Evolutionary conservation across 2,329 filamentous ascomycete genomes (phyloP), one percentile per base, ranked within the genome.

Genomic region (Fusarium keratoplasticum): DNA sequence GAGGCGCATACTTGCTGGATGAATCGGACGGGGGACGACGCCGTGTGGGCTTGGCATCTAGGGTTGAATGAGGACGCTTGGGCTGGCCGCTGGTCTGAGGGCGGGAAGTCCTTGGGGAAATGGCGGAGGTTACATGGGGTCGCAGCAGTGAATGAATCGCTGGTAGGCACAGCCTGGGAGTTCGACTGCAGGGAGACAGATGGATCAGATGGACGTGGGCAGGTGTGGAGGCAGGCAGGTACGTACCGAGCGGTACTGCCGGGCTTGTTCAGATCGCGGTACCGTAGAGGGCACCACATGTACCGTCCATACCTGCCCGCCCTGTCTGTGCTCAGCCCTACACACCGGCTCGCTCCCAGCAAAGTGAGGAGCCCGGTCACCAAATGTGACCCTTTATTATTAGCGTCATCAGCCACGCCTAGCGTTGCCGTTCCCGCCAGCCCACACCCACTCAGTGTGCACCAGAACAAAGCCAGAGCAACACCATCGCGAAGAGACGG

Each of bases 281-380:
- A 71, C 54, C 44, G 29, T 14, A 25, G 54, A 67, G 38, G 60
- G 65, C 25, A 31, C 20, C 33, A 13, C 61, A 70, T 64, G 68
- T 70, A 76, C 65, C 67, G 50, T 36, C 16, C 20, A 67, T 66
- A 71, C 70, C 38, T 71, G 47, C 33, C 44, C 44, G 50, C 69
- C 50, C 50, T 65, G 72, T 63, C 76, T 67, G 71, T 77, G 77
- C 77, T 79, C 77, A 79, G 77, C 77, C 77, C 77, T 79, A 79
- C 70, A 67, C 69, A 66, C 69, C 74, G 68, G 68, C 66, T 70
- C 72, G 68, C 20, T 64, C 65, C 69, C 60, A 70, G 55, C 72
- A 61, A 71, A 57, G 64, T 40, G 61, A 66, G 69, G 62, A 65
- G 60, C 60, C 66, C 38, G 59, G 66, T 38, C 67, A 27, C 60